Conservation (phyloP, 306 rosid species). For the Quillaja saponaria region DNA sequence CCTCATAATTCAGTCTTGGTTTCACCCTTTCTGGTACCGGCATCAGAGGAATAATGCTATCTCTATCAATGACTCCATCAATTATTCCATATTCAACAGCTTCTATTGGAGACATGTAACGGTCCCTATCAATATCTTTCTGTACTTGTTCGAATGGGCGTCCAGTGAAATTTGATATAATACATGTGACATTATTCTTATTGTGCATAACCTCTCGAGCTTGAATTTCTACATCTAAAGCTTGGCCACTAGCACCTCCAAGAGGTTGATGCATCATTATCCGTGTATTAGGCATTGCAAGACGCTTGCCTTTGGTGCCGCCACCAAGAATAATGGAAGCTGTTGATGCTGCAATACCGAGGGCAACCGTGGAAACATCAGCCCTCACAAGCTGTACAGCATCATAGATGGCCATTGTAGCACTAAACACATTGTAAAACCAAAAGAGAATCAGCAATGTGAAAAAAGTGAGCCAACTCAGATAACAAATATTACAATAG, state of each 20-base stretch:
- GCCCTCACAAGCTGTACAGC: conserved; percentile 96
- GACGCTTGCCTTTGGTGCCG: conserved; percentile 95
- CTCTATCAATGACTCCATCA: conserved; percentile 82
- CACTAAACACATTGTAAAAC: conserved; percentile 47
- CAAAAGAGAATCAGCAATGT: conserved; percentile 35
- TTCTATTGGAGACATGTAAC: conserved; percentile 91
- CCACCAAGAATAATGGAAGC: conserved; percentile 90
- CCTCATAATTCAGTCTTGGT: conserved; percentile 45
- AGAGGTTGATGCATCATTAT: conserved; percentile 93
- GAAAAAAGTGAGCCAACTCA: conserved; percentile 8
- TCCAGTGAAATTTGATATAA: conserved; percentile 70
- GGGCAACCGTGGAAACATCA: conserved; percentile 87
- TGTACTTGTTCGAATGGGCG: conserved; percentile 80
- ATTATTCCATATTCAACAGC: conserved; percentile 92
- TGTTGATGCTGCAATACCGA: conserved; percentile 90
- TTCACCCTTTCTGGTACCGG: conserved; percentile 84
- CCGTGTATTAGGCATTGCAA: conserved; percentile 94
- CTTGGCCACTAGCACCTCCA: conserved; percentile 99
- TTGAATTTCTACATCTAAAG: conserved; percentile 88
- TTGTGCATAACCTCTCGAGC: conserved; percentile 84
- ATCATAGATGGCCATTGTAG: conserved; percentile 92
- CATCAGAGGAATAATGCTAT: conserved; percentile 68
- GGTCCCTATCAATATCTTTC: conserved; percentile 85
- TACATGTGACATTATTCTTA: conserved; percentile 67
- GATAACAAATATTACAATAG: conserved; percentile 9